Conservation (phyloP, 192 early-diverging fungal genomes). For the Mortierella hygrophila region DNA sequence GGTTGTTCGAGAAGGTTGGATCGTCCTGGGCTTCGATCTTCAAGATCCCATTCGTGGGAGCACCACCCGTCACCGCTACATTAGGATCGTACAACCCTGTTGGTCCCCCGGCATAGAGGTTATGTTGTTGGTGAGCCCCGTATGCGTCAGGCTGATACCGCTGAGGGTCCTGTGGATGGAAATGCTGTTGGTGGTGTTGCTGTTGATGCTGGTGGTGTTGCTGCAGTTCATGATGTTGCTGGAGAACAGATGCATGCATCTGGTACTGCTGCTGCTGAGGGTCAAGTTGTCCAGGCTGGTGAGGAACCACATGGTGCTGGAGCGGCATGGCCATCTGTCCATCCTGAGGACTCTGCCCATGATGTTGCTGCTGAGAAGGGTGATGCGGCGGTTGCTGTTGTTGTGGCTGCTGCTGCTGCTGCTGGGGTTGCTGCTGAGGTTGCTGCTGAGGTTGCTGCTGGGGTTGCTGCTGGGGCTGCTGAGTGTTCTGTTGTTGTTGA, state of each 20-base stretch:
- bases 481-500: constrained; percentile 11
- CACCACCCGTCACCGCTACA: background rate
- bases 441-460: constrained; percentile 6
- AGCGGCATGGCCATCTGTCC: constrained; percentile 6
- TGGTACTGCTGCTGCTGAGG: constrained; percentile 32
- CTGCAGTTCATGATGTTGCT: background rate
- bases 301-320: constrained; percentile 13
- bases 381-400: constrained; percentile 3
- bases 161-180: constrained; percentile 19
- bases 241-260: constrained; percentile 10
- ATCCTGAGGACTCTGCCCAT: constrained; percentile 2
- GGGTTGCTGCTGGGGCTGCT: background rate
- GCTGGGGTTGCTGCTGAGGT: background rate
- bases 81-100: constrained; percentile 15
- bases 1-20: background rate
- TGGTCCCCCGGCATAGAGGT: background rate
- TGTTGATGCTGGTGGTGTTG: constrained; percentile 18
- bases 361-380: constrained; percentile 6
- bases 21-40: constrained; percentile 24
- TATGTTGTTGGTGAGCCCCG: background rate
- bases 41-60: constrained; percentile 7
- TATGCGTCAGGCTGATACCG: constrained; percentile 22
- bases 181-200: constrained; percentile 10
- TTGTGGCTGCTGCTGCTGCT: constrained; percentile 15
- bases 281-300: constrained; percentile 4